Percentiles rank a stretch among this genome's conserved stretches.
Conservation (phyloP, 306 rosid genomes). For the Lathyrus tuberosus region DNA sequence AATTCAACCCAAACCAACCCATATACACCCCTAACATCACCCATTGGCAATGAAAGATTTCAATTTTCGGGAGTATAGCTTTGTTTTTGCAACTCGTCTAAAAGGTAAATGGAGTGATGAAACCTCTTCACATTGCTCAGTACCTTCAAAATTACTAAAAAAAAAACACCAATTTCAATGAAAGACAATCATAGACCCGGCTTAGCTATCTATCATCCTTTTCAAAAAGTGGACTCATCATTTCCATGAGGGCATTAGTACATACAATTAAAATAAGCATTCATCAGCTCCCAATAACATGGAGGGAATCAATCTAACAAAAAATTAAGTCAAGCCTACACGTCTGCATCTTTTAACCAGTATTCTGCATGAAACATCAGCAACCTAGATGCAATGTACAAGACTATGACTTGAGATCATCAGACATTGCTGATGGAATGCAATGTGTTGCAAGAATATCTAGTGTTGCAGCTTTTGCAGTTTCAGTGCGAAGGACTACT, state of each 20-base stretch:
- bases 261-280: slow-evolving; percentile 13
- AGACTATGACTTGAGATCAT: slow-evolving; percentile 75
- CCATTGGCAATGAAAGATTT: neutral
- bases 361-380: slow-evolving; percentile 11
- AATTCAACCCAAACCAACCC: no score
- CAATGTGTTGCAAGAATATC: slow-evolving; percentile 90
- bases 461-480: slow-evolving; percentile 80
- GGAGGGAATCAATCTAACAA: slow-evolving; percentile 38
- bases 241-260: slow-evolving; percentile 36
- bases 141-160: slow-evolving; percentile 28
- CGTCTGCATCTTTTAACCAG: slow-evolving; percentile 37
- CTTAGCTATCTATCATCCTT: slow-evolving; percentile 40
- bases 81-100: slow-evolving; percentile 2
- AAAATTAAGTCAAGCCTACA: slow-evolving; percentile 36
- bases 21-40: no score
- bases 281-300: slow-evolving; percentile 13
- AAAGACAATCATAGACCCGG: slow-evolving; percentile 31
- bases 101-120: slow-evolving; percentile 7
- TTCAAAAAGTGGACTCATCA: slow-evolving; percentile 25
- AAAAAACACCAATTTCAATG: neutral
- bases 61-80: slow-evolving; percentile 1
- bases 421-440: slow-evolving; percentile 88
- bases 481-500: slow-evolving; percentile 71
- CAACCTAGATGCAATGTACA: slow-evolving; percentile 32
- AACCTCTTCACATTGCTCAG: slow-evolving; percentile 31